These are phyloP conservation scores for Cytospora schulzeri DNA, from an alignment of 2,329 filamentous ascomycete species.

Conservation along the genomic window DNA sequence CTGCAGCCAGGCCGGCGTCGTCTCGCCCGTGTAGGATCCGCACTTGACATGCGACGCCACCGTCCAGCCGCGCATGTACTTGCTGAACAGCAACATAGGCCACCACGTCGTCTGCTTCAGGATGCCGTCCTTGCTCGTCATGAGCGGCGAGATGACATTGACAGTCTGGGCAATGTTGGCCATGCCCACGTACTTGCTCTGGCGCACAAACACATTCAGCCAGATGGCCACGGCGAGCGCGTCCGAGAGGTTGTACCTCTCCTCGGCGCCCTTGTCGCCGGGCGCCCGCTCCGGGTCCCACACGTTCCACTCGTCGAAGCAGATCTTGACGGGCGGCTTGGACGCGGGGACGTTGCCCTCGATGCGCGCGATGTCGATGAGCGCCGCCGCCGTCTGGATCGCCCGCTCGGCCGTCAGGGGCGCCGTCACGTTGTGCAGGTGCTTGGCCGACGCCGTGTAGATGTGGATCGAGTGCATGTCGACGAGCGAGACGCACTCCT, in stretches of 20 bases:
- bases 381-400: conserved; percentile 67
- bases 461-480: conserved; percentile 83
- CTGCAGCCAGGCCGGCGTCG: conserved; percentile 65
- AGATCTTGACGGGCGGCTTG: conserved; percentile 69
- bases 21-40: conserved; percentile 67
- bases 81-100: conserved; percentile 69
- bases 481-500: conserved; percentile 67
- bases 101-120: conserved; percentile 76
- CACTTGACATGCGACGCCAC: conserved; percentile 66
- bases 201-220: conserved; percentile 76
- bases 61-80: conserved; percentile 73
- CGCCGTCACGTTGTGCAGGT: conserved; percentile 58
- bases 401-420: conserved; percentile 72
- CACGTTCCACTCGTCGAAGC: conserved; percentile 86
- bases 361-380: conserved; percentile 74
- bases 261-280: conserved; percentile 72
- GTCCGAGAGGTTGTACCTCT: conserved; percentile 73
- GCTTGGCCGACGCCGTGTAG: conserved; percentile 64
- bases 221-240: conserved; percentile 74
- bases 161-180: conserved; percentile 77
- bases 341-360: conserved; percentile 63
- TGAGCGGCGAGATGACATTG: conserved; percentile 76
- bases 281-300: conserved; percentile 75
- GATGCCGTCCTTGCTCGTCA: conserved; percentile 67
- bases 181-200: conserved; percentile 73